Conservation (phyloP, 1,139 yeast genomes). For the Kodamaea sp. region DNA sequence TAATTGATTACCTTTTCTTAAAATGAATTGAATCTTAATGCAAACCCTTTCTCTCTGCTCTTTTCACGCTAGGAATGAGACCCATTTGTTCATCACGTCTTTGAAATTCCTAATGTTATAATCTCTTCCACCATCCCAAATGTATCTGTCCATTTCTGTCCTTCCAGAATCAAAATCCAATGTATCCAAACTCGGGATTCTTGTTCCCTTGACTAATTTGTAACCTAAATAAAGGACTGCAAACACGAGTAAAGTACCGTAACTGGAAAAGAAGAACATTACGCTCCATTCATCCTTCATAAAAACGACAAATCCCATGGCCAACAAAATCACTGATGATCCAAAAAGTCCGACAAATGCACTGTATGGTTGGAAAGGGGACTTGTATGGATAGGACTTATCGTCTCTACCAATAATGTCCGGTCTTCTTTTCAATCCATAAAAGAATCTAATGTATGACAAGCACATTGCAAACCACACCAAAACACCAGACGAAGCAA, state of each 20-base stretch:
- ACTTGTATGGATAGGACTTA: slow-evolving; percentile 70
- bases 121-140: slow-evolving; percentile 67
- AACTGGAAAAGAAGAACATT: slow-evolving; percentile 64
- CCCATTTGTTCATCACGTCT: slow-evolving; percentile 37
- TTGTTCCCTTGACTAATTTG: slow-evolving; percentile 55
- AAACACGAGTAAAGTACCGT: slow-evolving; percentile 63
- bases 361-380: slow-evolving; percentile 75
- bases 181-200: slow-evolving; percentile 60
- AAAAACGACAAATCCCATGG: slow-evolving; percentile 73
- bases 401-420: slow-evolving; percentile 66
- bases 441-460: slow-evolving; percentile 68
- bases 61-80: slow-evolving; percentile 37
- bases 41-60: too few species aligned
- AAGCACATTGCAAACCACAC: slow-evolving; percentile 85
- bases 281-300: slow-evolving; percentile 62
- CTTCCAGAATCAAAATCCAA: slow-evolving; percentile 79
- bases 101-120: slow-evolving; percentile 38
- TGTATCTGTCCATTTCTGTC: slow-evolving; percentile 67
- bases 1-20: not conserved
- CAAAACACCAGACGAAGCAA: slow-evolving; percentile 69
- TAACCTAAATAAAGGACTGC: slow-evolving; percentile 55
- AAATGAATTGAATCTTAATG: not conserved
- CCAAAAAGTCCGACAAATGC: slow-evolving; percentile 69
- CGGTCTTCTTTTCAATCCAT: slow-evolving; percentile 65
- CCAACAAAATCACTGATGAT: slow-evolving; percentile 53